These are phyloP conservation scores for Cucurbita argyrosperma DNA, from an alignment of 306 rosid genomes.

Conservation along the genomic window DNA sequence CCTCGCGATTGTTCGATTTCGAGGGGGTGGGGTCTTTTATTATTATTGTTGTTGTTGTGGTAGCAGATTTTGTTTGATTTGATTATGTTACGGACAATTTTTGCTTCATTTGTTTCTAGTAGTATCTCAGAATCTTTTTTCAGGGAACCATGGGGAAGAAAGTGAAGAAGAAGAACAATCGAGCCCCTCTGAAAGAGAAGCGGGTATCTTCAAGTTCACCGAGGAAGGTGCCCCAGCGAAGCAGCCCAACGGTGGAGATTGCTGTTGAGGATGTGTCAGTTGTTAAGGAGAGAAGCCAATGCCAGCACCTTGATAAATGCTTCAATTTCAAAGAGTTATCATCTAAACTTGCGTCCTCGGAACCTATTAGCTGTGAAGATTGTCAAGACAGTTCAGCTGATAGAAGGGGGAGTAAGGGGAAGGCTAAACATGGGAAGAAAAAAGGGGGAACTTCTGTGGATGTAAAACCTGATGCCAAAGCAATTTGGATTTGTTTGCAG, in stretches of 20 bases:
- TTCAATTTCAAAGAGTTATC: slow-evolving; percentile 39
- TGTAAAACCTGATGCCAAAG: slow-evolving; percentile 41
- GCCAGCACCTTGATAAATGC: slow-evolving; percentile 64
- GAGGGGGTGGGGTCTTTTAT: not conserved
- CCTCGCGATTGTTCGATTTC: not conserved
- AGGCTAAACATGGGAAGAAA: slow-evolving; percentile 61
- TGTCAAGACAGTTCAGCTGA: slow-evolving; percentile 53
- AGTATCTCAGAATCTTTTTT: not conserved
- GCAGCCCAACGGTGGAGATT: slow-evolving; percentile 17
- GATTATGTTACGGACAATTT: not conserved
- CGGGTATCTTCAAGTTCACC: slow-evolving; percentile 18
- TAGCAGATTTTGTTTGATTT: not conserved
- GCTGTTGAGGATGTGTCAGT: slow-evolving; percentile 28
- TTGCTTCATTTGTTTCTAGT: not conserved
- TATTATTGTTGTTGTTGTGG: not conserved
- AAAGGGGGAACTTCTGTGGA: slow-evolving; percentile 42
- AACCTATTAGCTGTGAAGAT: slow-evolving; percentile 43
- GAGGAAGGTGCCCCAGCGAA: slow-evolving; percentile 15
- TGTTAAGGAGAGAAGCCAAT: slow-evolving; percentile 37
- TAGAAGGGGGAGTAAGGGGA: slow-evolving; percentile 50
- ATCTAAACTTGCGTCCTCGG: slow-evolving; percentile 34
- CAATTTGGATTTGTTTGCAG: slow-evolving; percentile 82
- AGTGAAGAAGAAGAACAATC: slow-evolving; percentile 47
- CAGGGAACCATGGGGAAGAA: slow-evolving; percentile 78
- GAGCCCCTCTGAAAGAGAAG: slow-evolving; percentile 41